Conservation (phyloP, 1,284 basidiomycete species). For the Lentinula novae-zelandiae region DNA sequence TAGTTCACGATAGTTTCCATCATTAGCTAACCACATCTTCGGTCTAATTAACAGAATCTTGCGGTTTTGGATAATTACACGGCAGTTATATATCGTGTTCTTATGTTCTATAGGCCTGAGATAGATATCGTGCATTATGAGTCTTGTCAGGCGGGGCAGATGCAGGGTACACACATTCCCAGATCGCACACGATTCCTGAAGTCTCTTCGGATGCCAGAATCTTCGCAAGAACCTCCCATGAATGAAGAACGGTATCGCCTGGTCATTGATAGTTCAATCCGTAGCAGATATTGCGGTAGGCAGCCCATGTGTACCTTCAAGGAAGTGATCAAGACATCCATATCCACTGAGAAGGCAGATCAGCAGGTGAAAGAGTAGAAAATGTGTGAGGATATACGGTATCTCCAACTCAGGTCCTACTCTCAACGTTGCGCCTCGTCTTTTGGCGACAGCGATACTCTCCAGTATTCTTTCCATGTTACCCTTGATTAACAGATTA, state of each 20-base stretch:
- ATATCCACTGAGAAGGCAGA: conserved; percentile 64
- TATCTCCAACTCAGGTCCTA: conserved; percentile 99
- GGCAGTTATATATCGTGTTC: conserved; percentile 96
- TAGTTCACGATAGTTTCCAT: conserved; percentile 97
- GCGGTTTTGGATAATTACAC: conserved; percentile 82
- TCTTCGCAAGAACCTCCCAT: conserved; percentile 90
- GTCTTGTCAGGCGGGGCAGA: too few relatives aligned
- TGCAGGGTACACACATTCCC: conserved; percentile 69
- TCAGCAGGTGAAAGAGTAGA: background rate
- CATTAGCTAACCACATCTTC: conserved; percentile 99
- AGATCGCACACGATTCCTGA: conserved; percentile 88
- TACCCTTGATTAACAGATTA: conserved; percentile 56
- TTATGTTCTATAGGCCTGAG: conserved; percentile 92
- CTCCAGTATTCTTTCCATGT: conserved; percentile 84
- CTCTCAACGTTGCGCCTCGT: conserved; percentile 86
- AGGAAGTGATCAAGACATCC: conserved; percentile 94
- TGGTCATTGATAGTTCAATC: conserved; percentile 27
- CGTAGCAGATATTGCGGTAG: conserved; percentile 10
- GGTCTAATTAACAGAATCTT: conserved; percentile 93
- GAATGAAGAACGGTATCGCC: conserved; percentile 94
- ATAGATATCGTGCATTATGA: background rate
- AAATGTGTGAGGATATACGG: conserved; percentile 51
- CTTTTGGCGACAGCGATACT: conserved; percentile 89
- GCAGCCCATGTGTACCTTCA: conserved; percentile 53
- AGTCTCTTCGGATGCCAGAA: conserved; percentile 75